These are phyloP conservation scores for Dryadomyces quercivorus DNA, from an alignment of 2,329 filamentous ascomycete genomes.

Conservation along the genomic window DNA sequence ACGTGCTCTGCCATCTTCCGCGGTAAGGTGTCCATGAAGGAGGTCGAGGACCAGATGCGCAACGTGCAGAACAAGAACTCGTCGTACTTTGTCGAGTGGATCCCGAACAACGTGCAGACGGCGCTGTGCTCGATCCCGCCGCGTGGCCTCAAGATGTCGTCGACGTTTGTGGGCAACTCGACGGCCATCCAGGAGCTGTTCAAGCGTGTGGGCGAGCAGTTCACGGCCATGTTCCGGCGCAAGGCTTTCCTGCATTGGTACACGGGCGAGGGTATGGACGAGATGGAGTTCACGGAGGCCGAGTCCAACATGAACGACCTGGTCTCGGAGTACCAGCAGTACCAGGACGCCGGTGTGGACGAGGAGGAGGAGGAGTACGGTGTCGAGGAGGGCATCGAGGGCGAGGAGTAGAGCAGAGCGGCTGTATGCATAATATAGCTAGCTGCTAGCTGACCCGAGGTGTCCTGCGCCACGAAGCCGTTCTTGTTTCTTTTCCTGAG, in stretches of 20 bases:
- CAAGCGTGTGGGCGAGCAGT: conserved; percentile 99
- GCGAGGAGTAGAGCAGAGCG: conserved; percentile 21
- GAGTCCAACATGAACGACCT: conserved; percentile 99
- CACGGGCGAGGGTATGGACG: conserved; percentile 99
- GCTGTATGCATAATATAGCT: neutral
- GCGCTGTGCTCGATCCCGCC: conserved; percentile 98
- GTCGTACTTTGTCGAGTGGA: conserved; percentile 99
- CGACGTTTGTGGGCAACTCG: conserved; percentile 98
- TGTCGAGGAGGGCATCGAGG: conserved; percentile 73
- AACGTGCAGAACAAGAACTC: conserved; percentile 99
- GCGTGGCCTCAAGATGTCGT: conserved; percentile 96
- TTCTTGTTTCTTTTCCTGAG: neutral
- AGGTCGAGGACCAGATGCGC: conserved; percentile 99
- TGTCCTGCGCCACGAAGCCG: too few species aligned
- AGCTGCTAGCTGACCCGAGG: too few species aligned
- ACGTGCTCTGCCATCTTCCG: conserved; percentile 99
- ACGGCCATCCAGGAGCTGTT: conserved; percentile 99
- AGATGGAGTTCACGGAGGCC: conserved; percentile 99
- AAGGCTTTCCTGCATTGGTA: conserved; percentile 99
- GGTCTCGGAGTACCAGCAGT: conserved; percentile 99
- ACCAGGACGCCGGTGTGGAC: conserved; percentile 96
- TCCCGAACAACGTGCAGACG: conserved; percentile 99
- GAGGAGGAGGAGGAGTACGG: conserved; percentile 95
- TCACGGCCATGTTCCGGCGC: conserved; percentile 99
- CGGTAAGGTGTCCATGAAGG: conserved; percentile 99